Conservation (phyloP, 2,329 filamentous ascomycete species). For the Nothomitra cinnamomea region DNA sequence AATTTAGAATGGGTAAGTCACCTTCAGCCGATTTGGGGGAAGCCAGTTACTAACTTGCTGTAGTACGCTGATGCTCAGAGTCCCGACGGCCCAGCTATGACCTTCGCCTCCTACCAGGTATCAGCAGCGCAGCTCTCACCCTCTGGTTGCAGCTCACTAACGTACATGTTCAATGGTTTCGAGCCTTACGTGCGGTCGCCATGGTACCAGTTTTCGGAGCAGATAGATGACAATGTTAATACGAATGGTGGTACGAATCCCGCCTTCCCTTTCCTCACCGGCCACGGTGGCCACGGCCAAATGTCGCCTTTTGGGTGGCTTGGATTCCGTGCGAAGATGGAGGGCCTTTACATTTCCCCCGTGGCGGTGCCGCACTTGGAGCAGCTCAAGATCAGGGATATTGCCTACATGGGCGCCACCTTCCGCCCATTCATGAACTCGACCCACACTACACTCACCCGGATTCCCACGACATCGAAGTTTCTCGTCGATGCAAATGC, state of each 20-base stretch:
- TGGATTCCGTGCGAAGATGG: conserved; percentile 42
- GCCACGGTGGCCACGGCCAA: conserved; percentile 51
- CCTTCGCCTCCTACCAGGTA: conserved; percentile 51
- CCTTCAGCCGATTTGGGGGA: background rate
- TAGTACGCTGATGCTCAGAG: conserved; percentile 52
- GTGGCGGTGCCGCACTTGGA: conserved; percentile 48
- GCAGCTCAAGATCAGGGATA: conserved; percentile 40
- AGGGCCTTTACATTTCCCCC: conserved; percentile 44
- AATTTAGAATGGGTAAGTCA: conserved; percentile 43
- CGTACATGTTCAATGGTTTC: conserved; percentile 46
- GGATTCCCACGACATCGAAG: conserved; percentile 34
- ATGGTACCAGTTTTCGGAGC: conserved; percentile 56
- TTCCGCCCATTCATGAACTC: conserved; percentile 43
- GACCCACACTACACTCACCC: conserved; percentile 39
- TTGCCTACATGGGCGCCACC: conserved; percentile 50
- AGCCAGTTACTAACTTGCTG: conserved; percentile 8
- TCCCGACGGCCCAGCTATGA: conserved; percentile 53
- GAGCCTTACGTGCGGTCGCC: conserved; percentile 48
- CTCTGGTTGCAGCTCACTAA: conserved; percentile 51
- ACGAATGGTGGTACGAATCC: conserved; percentile 50
- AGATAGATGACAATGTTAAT: conserved; percentile 41
- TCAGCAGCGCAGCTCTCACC: conserved; percentile 47
- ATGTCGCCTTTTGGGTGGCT: conserved; percentile 51
- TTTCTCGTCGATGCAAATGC: conserved; percentile 26
- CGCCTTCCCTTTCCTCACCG: conserved; percentile 54